Evolutionary conservation across 2,329 filamentous ascomycete genomes (phyloP).

Genomic region (Scytalidium lignicola): DNA sequence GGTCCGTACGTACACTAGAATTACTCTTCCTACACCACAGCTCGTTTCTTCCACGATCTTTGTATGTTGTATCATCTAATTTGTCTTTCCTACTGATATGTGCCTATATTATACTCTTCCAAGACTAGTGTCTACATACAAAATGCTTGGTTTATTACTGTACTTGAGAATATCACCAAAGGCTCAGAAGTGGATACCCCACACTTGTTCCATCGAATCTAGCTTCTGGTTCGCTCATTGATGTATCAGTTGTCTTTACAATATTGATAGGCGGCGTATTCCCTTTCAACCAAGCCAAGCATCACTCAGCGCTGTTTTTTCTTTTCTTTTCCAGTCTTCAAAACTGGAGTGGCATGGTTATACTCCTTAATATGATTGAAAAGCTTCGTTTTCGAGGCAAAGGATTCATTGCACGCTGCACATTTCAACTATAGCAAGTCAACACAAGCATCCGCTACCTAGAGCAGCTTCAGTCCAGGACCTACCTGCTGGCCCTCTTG

Average conservation of each 20-base stretch:
- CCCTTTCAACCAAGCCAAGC: background rate
- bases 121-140: too few species aligned
- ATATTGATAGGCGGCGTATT: too few species aligned
- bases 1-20: background rate
- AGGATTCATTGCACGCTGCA: slow-evolving; percentile 49
- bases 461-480: background rate
- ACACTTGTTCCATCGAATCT: too few species aligned
- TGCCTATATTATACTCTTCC: background rate
- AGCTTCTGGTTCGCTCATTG: background rate
- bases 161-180: too few species aligned
- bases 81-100: background rate
- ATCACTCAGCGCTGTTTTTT: slow-evolving; percentile 11
- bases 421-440: slow-evolving; percentile 41
- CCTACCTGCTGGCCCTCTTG: slow-evolving; percentile 15
- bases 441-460: background rate
- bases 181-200: too few species aligned
- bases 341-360: slow-evolving; percentile 46
- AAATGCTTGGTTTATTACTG: too few species aligned
- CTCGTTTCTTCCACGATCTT: background rate
- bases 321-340: slow-evolving; percentile 18
- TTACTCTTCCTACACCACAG: background rate
- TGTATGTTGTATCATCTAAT: background rate
- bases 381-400: slow-evolving; percentile 55
- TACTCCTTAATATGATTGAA: slow-evolving; percentile 57
- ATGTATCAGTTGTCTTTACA: too few species aligned